phyloP scores from a whole-genome alignment of 768 basidiomycete species.

The Candolleomyces aberdarensis region DNA sequence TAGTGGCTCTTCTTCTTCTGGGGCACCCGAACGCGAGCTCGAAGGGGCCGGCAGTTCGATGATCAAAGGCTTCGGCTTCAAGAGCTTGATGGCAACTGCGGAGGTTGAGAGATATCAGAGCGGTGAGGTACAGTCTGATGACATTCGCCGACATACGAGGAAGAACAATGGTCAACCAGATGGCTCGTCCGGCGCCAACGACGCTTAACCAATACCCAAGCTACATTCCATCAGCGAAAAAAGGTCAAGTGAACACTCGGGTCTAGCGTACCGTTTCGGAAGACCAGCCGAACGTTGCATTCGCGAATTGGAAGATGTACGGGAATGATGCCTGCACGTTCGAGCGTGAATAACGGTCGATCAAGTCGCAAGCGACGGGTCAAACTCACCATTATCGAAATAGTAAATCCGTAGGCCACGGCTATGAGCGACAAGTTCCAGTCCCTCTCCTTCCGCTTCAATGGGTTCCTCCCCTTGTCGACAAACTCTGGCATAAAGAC shows the following conservation, averaged over 20 bases:
- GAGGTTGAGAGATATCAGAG: background rate
- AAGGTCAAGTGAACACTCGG: background rate
- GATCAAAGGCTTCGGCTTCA: slow-evolving; percentile 41
- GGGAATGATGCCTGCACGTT: slow-evolving; percentile 47
- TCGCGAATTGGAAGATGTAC: slow-evolving; percentile 66
- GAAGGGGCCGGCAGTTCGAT: slow-evolving; percentile 15
- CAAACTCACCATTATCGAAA: slow-evolving; percentile 43
- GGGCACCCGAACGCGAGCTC: slow-evolving; percentile 1
- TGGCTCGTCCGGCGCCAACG: slow-evolving; percentile 49
- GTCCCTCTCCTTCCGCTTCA: slow-evolving; percentile 44
- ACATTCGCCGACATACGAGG: slow-evolving; percentile 46
- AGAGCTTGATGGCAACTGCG: slow-evolving; percentile 51
- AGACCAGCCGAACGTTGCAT: slow-evolving; percentile 60
- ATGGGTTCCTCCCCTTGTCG: slow-evolving; percentile 28
- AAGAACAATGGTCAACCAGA: slow-evolving; percentile 52
- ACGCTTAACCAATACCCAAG: slow-evolving; percentile 72
- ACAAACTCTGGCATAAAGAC: slow-evolving; percentile 51
- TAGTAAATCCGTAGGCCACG: slow-evolving; percentile 46
- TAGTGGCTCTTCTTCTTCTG: slow-evolving; percentile 29
- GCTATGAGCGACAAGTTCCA: slow-evolving; percentile 66
- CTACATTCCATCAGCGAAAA: slow-evolving; percentile 30
- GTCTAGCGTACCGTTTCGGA: slow-evolving; percentile 51
- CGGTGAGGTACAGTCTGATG: background rate
- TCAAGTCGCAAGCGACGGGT: background rate
- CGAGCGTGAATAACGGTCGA: background rate